Base-by-base conservation (phyloP, 495 filamentous ascomycete genomes). In the Trypethelium eluteriae region DNA sequence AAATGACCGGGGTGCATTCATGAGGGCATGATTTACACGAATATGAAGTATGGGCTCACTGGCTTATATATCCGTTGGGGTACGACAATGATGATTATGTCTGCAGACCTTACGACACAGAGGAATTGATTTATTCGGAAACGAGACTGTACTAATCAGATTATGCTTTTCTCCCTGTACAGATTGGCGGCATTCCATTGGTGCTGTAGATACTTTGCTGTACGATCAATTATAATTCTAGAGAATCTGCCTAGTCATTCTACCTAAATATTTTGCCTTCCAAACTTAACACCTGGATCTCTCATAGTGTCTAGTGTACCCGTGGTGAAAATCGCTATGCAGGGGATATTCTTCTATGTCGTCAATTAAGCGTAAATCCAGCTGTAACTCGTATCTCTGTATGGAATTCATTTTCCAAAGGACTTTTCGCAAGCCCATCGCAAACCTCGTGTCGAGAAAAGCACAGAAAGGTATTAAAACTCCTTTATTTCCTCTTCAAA, bases 401-500 rank as follows among this genome's bases (percentile, higher is more conserved):
- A 25, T 25, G 25, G 25, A 25, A 25, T 25, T 25, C 25, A 25
- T 25, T 25, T 25, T 25, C 25, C 25, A 25, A 25, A 25, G 25
- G 25, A 25, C 25, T 25, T 25, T 25, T 25, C 25, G 25, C 25
- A 25, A 25, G 25, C 25, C 25, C 25, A 25, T 25, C 25, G 25
- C 25, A 25, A 25, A 25, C 25, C 25, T 25, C 25, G 25, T 25
- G 25, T 25, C 25, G 25, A 25, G 25, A 25, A 25, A 25, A 25
- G 25, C 25, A 25, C 25, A 25, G 25, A 25, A 25, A 25, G 25
- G 25, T 25, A 25, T 25, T 25, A 25, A 25, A 25, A 25, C 25
- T 25, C 25, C 25, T 25, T 36, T 41, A 57, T 34, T 35, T 39
- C 41, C 50, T 41, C 64, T 62, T 62, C 64, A 61, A 35, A 61